These are phyloP conservation scores for Leccinellum luteum DNA, from an alignment of 768 basidiomycete species.

Conservation along the genomic window DNA sequence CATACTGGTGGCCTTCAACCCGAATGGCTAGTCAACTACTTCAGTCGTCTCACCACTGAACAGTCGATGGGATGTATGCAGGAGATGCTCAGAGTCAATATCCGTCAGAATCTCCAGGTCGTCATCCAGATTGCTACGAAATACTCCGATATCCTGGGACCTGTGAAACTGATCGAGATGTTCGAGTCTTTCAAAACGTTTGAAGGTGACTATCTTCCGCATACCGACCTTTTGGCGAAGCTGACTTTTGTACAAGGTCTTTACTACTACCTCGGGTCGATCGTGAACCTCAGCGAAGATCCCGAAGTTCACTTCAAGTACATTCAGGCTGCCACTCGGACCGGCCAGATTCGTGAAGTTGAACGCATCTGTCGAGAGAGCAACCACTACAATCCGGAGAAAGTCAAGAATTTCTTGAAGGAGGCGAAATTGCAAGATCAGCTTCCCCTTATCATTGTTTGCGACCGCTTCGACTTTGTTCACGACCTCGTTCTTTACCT, in stretches of 20 bases:
- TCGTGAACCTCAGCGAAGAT: conserved; percentile 96
- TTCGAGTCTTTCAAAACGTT: conserved; percentile 98
- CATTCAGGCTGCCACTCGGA: conserved; percentile 97
- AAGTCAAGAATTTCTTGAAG: conserved; percentile 99
- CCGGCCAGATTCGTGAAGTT: conserved; percentile 97
- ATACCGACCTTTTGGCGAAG: neutral
- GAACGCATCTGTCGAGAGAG: conserved; percentile 98
- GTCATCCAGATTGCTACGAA: conserved; percentile 98
- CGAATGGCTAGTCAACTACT: conserved; percentile 98
- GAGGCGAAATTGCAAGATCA: conserved; percentile 96
- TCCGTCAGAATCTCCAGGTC: conserved; percentile 94
- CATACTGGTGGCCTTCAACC: conserved; percentile 82
- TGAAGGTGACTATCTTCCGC: conserved; percentile 57
- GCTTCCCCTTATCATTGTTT: conserved; percentile 98
- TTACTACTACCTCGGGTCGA: conserved; percentile 97
- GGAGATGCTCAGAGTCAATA: conserved; percentile 96
- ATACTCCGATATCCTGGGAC: conserved; percentile 96
- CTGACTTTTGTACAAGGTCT: conserved; percentile 50
- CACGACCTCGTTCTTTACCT: conserved; percentile 98
- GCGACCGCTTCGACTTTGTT: conserved; percentile 99
- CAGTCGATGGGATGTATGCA: conserved; percentile 95
- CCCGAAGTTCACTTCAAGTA: conserved; percentile 99
- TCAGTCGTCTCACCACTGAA: conserved; percentile 94
- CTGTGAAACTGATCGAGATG: conserved; percentile 97
- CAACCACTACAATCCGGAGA: conserved; percentile 97